Evolutionary conservation across 768 basidiomycete species (phyloP).

Genomic region (Daedaleopsis nitida): DNA sequence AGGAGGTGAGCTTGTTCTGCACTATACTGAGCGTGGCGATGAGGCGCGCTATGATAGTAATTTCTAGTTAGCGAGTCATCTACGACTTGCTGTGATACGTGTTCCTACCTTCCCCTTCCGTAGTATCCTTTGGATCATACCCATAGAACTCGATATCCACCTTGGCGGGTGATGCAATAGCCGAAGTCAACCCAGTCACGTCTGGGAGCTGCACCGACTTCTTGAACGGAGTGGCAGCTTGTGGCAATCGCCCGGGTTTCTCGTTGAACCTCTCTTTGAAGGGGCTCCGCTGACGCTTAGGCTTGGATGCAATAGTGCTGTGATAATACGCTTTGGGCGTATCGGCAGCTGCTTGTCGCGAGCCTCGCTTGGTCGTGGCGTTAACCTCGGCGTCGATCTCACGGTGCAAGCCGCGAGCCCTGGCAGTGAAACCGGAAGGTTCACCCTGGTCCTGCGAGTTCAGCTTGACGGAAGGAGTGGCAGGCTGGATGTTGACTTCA

Average conservation of each 20-base stretch:
- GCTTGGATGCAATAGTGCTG: constrained; percentile 9
- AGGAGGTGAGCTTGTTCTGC: constrained; percentile 66
- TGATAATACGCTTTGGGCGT: constrained; percentile 15
- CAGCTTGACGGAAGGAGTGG: constrained; percentile 54
- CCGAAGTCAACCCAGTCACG: constrained; percentile 81
- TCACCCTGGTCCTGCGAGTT: neutral
- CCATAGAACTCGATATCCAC: constrained; percentile 53
- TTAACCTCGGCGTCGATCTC: constrained; percentile 50
- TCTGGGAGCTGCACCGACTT: constrained; percentile 65
- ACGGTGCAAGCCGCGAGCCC: constrained; percentile 55
- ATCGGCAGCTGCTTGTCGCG: constrained; percentile 2
- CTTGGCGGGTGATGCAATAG: constrained; percentile 73
- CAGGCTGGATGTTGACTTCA: constrained; percentile 56
- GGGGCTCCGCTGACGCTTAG: constrained; percentile 35
- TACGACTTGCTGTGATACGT: neutral
- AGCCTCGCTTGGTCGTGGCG: constrained; percentile 22
- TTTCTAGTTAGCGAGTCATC: neutral
- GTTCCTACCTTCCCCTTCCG: constrained; percentile 67
- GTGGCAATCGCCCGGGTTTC: neutral
- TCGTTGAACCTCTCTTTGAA: constrained; percentile 39
- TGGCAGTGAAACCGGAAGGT: constrained; percentile 59
- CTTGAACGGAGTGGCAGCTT: constrained; percentile 23
- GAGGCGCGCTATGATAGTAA: constrained; percentile 29
- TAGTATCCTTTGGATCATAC: constrained; percentile 43
- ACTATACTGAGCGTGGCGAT: constrained; percentile 61